A percentile compares a stretch with the other conserved stretches of the same genome.
phyloP scores from a whole-genome alignment of 306 rosid species.

The Leucaena leucocephala region DNA sequence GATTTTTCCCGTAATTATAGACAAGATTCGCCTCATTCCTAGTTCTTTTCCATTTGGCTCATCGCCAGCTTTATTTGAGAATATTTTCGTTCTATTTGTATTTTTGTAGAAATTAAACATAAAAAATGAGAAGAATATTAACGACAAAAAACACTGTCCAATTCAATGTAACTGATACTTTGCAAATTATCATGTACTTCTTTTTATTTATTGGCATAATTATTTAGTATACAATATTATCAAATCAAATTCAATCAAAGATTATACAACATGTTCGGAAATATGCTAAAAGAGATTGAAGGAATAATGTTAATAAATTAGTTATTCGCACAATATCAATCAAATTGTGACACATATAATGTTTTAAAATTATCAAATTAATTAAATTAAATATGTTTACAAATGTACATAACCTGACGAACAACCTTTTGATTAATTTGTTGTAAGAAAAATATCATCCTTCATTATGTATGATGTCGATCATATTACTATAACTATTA shows the following conservation, averaged over 20 bases:
- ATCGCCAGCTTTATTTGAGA: no score
- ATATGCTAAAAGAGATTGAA: not conserved
- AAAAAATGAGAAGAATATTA: not conserved
- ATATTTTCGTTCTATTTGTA: not conserved
- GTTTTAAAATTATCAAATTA: not conserved
- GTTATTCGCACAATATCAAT: no score
- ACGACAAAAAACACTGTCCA: not conserved
- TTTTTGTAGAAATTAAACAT: not conserved
- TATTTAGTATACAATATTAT: not conserved
- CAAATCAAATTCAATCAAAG: no score
- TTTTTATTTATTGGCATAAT: not conserved
- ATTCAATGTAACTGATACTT: not conserved
- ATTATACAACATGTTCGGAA: not conserved
- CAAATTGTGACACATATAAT: no score
- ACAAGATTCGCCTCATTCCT: not conserved
- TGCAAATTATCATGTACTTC: not conserved
- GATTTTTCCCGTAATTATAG: no score
- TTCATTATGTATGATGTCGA: no score
- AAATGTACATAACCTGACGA: not conserved
- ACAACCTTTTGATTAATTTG: not conserved
- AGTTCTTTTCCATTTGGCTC: not conserved
- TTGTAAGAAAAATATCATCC: not conserved
- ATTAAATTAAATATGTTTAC: no score
- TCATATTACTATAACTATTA: not conserved
- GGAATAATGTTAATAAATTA: no score